Evolutionary conservation across 177 flowering plant genomes (phyloP), one percentile per base, ranked within the genome.

Genomic region (Vitis hybrid): DNA sequence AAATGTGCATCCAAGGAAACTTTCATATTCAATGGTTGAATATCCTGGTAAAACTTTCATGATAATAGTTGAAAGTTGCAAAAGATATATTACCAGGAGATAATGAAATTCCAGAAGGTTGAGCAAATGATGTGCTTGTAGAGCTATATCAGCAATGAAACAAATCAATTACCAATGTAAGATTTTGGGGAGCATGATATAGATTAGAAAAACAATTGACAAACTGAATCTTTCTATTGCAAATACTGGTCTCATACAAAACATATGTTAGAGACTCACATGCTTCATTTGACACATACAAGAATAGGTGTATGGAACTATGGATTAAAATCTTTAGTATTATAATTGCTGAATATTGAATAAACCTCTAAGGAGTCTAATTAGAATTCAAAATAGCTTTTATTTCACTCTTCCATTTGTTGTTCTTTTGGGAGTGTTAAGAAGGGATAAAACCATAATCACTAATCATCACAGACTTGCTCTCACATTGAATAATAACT

Each of bases 81-180:
- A 40, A 67, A 74, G 62, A 68, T 0, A 70, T 45, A 65, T 77
- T 92, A 92, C 99, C 99, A 70, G 86, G 85, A 52, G 87, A 88
- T 69, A 91, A 62, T n/a, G 97, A 90, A 66, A 92, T 79, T 82
- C 99, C 99, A 49, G 97, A 94, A 62, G 97, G 99, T 73, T 94
- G 99, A 15, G 97, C 97, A 73, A 88, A 94, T 64, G 99, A 90
- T 30, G 99, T 89, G 83, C 70, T 92, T 52, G 75, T 68, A 68
- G 94, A 76, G 83, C 97, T 94, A 78, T 79, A 52, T 23, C 75
- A 79, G 64, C 54, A 60, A 61, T 64, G 15, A 65, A 62, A 68
- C 57, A 64, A 34, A 58, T 1, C 70, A 71, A 67, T 67, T 55
- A 75, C 52, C 11, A 70, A 55, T 63, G 77, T 17, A 18, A 62